Conservation (phyloP, 1,139 yeast genomes). For the Taiozyma sp. region DNA sequence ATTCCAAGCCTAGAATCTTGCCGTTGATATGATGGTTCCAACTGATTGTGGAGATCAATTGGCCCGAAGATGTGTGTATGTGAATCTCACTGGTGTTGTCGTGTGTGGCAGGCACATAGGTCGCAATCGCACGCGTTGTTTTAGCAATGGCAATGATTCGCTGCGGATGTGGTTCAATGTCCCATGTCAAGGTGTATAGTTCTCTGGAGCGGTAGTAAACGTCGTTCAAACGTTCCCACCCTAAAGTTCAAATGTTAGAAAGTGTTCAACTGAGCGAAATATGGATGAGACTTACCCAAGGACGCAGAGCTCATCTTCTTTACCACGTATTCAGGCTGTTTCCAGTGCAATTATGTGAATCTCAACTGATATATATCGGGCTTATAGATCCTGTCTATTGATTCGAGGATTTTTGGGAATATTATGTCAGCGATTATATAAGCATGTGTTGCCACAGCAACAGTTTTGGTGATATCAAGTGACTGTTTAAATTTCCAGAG, state of each 20-base stretch:
- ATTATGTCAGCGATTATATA: background rate
- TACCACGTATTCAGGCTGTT: background rate
- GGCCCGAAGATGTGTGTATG: slow-evolving; percentile 19
- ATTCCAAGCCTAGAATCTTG: slow-evolving; percentile 52
- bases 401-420: background rate
- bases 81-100: slow-evolving; percentile 11
- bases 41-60: slow-evolving; percentile 14
- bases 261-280: background rate
- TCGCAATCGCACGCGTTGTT: slow-evolving; percentile 21
- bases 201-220: slow-evolving; percentile 51
- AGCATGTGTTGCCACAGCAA: background rate
- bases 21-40: slow-evolving; percentile 39
- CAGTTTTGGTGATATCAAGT: no score
- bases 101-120: slow-evolving; percentile 1
- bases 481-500: no score
- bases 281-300: background rate
- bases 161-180: slow-evolving; percentile 9
- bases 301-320: background rate
- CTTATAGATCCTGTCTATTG: background rate
- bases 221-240: slow-evolving; percentile 30
- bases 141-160: slow-evolving; percentile 15
- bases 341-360: background rate
- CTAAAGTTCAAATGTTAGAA: slow-evolving; percentile 1
- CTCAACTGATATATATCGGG: background rate
- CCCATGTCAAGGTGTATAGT: slow-evolving; percentile 34